These are phyloP conservation scores for Septoria linicola DNA, from an alignment of 2,329 filamentous ascomycete species.

Conservation along the genomic window DNA sequence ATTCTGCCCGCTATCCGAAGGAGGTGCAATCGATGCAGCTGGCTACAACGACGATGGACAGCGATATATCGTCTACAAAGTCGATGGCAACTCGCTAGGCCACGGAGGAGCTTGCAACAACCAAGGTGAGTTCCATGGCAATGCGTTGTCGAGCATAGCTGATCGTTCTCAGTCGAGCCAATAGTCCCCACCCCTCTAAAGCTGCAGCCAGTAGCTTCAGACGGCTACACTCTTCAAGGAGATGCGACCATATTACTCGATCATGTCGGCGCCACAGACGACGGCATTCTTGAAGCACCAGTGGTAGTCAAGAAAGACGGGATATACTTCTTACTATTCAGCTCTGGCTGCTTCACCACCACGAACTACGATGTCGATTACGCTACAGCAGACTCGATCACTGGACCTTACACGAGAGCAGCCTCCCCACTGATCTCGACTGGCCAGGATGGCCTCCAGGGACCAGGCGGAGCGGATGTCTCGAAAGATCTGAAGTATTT, in stretches of 20 bases:
- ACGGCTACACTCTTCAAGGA: conserved; percentile 36
- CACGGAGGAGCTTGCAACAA: conserved; percentile 36
- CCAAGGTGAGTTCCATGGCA: conserved; percentile 15
- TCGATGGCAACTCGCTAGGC: conserved; percentile 40
- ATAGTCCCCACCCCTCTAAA: conserved; percentile 36
- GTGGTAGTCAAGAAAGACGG: conserved; percentile 31
- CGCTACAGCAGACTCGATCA: conserved; percentile 33
- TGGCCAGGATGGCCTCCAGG: conserved; percentile 32
- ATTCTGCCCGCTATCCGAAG: conserved; percentile 32
- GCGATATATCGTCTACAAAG: conserved; percentile 38
- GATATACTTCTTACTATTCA: conserved; percentile 41
- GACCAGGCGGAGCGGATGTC: conserved; percentile 37
- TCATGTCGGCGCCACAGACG: conserved; percentile 33
- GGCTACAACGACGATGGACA: conserved; percentile 36
- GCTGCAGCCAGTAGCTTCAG: conserved; percentile 34
- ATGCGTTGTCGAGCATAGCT: conserved; percentile 8
- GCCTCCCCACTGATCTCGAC: conserved; percentile 30
- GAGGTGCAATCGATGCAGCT: conserved; percentile 39
- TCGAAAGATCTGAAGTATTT: conserved; percentile 33
- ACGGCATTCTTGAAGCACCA: conserved; percentile 39
- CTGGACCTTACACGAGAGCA: conserved; percentile 37
- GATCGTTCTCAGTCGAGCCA: conserved; percentile 27
- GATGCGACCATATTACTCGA: conserved; percentile 32
- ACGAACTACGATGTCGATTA: conserved; percentile 38
- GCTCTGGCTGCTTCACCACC: conserved; percentile 37